Percentiles rank a stretch among this genome's conserved stretches.
phyloP scores from a whole-genome alignment of 1,284 basidiomycete species.

The Marasmius fiardii region DNA sequence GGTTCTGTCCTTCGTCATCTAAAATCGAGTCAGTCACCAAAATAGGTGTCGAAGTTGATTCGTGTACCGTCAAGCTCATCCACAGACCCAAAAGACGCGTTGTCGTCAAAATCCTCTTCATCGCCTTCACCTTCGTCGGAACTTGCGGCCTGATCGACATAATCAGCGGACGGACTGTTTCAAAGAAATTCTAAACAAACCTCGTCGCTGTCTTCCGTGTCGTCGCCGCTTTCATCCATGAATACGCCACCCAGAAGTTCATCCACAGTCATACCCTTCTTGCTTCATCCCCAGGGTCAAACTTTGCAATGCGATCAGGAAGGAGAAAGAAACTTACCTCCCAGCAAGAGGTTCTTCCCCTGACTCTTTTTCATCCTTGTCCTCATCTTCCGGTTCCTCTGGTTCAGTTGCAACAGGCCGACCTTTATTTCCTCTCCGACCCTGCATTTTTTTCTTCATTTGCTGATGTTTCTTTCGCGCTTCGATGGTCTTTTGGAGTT shows the following conservation, averaged over 20 bases:
- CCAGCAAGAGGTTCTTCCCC: constrained; percentile 21
- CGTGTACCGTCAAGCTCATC: constrained; percentile 70
- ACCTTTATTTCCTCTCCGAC: constrained; percentile 46
- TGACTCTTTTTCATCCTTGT: constrained; percentile 33
- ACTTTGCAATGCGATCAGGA: not conserved
- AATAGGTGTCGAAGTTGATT: not conserved
- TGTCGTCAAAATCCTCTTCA: constrained; percentile 53
- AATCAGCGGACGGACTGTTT: not conserved
- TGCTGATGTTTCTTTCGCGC: constrained; percentile 76
- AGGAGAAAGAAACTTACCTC: constrained; percentile 21
- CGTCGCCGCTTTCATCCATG: constrained; percentile 61
- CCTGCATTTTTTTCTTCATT: constrained; percentile 67
- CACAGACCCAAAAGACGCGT: constrained; percentile 71
- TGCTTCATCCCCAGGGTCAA: constrained; percentile 24
- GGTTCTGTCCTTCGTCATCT: constrained; percentile 66
- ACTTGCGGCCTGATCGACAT: constrained; percentile 31
- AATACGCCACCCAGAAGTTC: constrained; percentile 78
- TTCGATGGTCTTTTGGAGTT: constrained; percentile 83
- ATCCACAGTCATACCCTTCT: constrained; percentile 69
- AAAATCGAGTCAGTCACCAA: not conserved
- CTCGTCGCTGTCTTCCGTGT: constrained; percentile 33
- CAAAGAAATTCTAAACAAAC: constrained; percentile 15
- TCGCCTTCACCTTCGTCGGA: constrained; percentile 44
- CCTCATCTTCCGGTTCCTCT: constrained; percentile 35
- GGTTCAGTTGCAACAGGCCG: constrained; percentile 27